A percentile compares a stretch with the other conserved stretches of the same genome.
Conservation (phyloP, 2,329 filamentous ascomycete genomes). For the Penicillium sp. region DNA sequence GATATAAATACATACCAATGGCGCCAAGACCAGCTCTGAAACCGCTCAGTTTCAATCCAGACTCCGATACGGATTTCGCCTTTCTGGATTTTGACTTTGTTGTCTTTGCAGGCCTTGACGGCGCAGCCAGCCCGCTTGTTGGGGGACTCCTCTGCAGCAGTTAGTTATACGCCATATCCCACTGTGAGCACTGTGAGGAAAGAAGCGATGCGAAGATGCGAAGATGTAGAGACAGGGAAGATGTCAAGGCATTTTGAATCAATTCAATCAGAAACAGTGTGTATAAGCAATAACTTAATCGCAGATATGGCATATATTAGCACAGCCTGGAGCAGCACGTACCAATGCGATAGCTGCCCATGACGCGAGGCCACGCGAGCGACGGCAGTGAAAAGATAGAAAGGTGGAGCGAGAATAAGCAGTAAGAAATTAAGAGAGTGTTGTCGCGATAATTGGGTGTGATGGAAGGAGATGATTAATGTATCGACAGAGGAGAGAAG, state of each 20-base stretch:
- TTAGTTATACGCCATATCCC: not conserved
- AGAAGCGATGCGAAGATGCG: not conserved
- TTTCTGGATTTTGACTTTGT: conserved; percentile 67
- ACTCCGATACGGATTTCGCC: conserved; percentile 73
- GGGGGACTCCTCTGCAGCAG: conserved; percentile 61
- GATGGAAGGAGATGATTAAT: not conserved
- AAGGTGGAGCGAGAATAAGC: not conserved
- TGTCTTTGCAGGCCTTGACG: conserved; percentile 68
- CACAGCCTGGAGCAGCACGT: conserved; percentile 11
- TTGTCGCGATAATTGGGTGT: not conserved
- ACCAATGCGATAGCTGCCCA: conserved; percentile 25
- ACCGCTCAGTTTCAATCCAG: conserved; percentile 60
- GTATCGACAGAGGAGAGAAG: not conserved
- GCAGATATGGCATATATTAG: not conserved
- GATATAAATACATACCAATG: conserved; percentile 74
- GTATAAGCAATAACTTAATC: not conserved
- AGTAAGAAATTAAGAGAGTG: not conserved
- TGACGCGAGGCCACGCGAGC: conserved; percentile 13
- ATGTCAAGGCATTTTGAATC: not conserved
- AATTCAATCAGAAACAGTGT: not conserved
- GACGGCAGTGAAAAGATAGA: not conserved
- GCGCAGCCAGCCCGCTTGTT: conserved; percentile 72
- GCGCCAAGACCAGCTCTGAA: conserved; percentile 70
- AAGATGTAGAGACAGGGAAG: not conserved
- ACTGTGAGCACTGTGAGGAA: not conserved